These are phyloP conservation scores for Colletotrichum sp. DNA, from an alignment of 2,329 filamentous ascomycete species.

Conservation along the genomic window DNA sequence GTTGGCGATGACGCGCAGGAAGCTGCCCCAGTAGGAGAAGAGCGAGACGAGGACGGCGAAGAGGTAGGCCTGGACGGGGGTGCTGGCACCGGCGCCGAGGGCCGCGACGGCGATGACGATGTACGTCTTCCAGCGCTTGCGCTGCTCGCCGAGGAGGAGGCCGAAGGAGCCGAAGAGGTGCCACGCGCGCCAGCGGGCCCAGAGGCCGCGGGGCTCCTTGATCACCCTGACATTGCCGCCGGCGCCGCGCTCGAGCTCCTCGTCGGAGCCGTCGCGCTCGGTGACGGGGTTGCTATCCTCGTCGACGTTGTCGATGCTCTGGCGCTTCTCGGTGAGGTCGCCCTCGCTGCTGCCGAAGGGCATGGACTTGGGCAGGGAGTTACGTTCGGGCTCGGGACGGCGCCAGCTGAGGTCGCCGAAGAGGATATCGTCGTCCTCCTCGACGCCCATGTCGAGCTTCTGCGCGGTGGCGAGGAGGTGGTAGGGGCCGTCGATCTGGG, in stretches of 20 bases:
- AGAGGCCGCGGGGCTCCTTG: not conserved
- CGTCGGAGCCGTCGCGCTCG: conserved; percentile 9
- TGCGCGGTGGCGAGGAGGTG: conserved; percentile 43
- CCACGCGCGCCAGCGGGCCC: not conserved
- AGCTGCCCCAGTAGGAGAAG: conserved; percentile 18
- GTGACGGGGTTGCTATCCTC: not conserved
- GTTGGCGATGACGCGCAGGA: conserved; percentile 41
- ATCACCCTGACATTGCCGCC: not conserved
- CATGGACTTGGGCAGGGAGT: not conserved
- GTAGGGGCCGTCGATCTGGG: conserved; percentile 46
- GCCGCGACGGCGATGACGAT: conserved; percentile 9
- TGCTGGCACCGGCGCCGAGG: conserved; percentile 18
- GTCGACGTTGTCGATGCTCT: conserved; percentile 4
- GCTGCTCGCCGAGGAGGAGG: conserved; percentile 15
- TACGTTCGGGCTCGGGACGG: conserved; percentile 1
- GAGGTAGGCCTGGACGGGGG: conserved; percentile 19
- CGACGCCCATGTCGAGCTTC: conserved; percentile 19
- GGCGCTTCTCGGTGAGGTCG: conserved; percentile 11
- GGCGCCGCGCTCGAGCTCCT: conserved; percentile 3
- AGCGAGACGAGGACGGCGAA: conserved; percentile 18
- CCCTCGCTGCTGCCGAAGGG: conserved; percentile 8
- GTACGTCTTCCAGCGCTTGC: conserved; percentile 18
- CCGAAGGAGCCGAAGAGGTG: conserved; percentile 16
- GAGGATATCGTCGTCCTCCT: conserved; percentile 16
- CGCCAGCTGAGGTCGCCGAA: conserved; percentile 23